Conservation (phyloP, 495 filamentous ascomycete species). For the Talaromyces adpressus region DNA sequence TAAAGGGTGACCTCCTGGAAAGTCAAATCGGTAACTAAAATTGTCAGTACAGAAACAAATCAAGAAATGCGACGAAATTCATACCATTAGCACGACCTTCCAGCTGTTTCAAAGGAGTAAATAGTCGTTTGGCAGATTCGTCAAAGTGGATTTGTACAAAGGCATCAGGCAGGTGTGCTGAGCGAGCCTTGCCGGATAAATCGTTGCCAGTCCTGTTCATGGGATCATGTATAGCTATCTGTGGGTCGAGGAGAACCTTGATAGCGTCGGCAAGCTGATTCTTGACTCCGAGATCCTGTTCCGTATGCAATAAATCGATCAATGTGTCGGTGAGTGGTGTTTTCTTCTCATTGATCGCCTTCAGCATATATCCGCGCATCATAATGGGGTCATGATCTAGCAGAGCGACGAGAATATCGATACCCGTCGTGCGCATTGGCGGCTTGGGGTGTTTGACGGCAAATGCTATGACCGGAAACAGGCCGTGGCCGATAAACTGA, state of each 20-base stretch:
- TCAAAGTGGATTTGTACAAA: constrained; percentile 90
- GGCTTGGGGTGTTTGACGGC: constrained; percentile 80
- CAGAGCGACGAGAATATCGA: constrained; percentile 86
- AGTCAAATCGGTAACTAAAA: constrained; percentile 51
- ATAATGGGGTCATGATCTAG: constrained; percentile 93
- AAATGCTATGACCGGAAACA: constrained; percentile 86
- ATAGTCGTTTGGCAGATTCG: constrained; percentile 76
- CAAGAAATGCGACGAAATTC: constrained; percentile 13
- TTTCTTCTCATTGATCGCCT: constrained; percentile 78
- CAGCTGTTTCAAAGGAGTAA: constrained; percentile 78
- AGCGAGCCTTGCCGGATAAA: constrained; percentile 55
- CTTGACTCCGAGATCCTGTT: constrained; percentile 90
- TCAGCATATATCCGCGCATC: constrained; percentile 89
- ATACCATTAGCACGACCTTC: constrained; percentile 56
- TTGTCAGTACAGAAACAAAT: neutral
- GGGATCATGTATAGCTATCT: constrained; percentile 52
- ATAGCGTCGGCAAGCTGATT: constrained; percentile 94
- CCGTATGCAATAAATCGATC: constrained; percentile 85
- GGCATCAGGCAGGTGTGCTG: constrained; percentile 65
- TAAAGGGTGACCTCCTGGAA: constrained; percentile 84
- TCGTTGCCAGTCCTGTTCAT: constrained; percentile 64
- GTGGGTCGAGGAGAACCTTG: constrained; percentile 88
- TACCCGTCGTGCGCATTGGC: constrained; percentile 81
- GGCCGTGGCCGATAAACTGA: constrained; percentile 81
- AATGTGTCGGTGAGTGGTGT: constrained; percentile 87